Evolutionary conservation across 352 stramenopile species (phyloP).

Genomic region (Halophytophthora polymorphica): DNA sequence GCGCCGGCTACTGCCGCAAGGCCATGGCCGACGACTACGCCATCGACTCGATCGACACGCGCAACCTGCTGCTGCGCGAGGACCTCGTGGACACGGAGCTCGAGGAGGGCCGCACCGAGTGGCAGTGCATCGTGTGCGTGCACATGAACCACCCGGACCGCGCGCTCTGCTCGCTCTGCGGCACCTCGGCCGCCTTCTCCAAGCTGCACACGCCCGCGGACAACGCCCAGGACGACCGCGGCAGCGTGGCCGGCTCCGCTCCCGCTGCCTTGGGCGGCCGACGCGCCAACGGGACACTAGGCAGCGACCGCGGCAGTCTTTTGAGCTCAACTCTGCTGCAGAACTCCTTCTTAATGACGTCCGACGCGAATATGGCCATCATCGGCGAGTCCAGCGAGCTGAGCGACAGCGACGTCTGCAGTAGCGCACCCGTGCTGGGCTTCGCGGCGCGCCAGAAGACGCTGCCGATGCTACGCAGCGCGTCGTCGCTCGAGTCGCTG

Average conservation of each 20-base stretch:
- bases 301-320: constrained; percentile 25
- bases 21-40: constrained; percentile 30
- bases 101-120: constrained; percentile 56
- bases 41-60: constrained; percentile 55
- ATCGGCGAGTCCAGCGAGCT: constrained; percentile 7
- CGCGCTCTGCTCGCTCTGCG: constrained; percentile 55
- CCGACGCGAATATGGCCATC: constrained; percentile 5
- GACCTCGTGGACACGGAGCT: constrained; percentile 67
- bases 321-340: constrained; percentile 31
- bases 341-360: constrained; percentile 10
- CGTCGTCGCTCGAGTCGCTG: constrained; percentile 15
- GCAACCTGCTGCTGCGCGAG: constrained; percentile 52
- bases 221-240: constrained; percentile 9
- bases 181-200: constrained; percentile 55
- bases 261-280: too few species aligned
- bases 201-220: constrained; percentile 37
- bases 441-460: constrained; percentile 19
- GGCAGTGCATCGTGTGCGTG: constrained; percentile 72
- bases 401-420: constrained; percentile 7
- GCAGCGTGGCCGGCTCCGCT: too few species aligned
- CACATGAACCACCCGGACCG: constrained; percentile 77
- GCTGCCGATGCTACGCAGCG: constrained; percentile 23
- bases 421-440: constrained; percentile 14
- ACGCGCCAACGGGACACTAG: constrained; percentile 25
- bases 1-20: constrained; percentile 35